Conservation (phyloP, 306 rosid species). For the Acacia melanoxylon region DNA sequence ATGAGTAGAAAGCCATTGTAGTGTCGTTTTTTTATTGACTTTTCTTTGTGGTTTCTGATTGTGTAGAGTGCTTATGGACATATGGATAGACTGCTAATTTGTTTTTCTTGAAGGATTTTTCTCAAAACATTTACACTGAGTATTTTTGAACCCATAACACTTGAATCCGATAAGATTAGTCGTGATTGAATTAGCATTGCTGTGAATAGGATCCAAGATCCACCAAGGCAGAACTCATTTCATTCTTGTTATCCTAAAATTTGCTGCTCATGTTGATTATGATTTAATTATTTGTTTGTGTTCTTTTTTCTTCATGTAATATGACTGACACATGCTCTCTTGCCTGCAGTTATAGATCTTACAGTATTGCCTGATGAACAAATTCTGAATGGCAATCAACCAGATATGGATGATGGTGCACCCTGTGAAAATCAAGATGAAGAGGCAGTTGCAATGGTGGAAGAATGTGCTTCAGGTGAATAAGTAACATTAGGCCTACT, state of each 20-base stretch:
- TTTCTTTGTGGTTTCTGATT: background rate
- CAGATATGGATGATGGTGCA: slow-evolving; percentile 66
- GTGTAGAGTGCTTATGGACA: background rate
- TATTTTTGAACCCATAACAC: background rate
- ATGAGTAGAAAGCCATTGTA: background rate
- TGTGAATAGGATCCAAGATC: background rate
- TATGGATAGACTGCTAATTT: background rate
- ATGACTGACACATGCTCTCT: slow-evolving; percentile 3
- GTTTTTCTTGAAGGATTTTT: background rate
- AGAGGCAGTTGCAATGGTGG: slow-evolving; percentile 75
- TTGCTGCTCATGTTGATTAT: background rate
- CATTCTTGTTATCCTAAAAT: background rate
- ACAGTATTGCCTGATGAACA: slow-evolving; percentile 65
- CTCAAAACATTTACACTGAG: background rate
- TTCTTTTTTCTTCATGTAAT: background rate
- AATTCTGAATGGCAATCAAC: slow-evolving; percentile 61
- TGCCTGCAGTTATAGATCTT: slow-evolving; percentile 58
- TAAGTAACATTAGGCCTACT: slow-evolving; percentile 6
- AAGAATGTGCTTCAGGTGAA: slow-evolving; percentile 76
- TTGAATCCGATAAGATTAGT: background rate
- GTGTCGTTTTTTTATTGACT: background rate
- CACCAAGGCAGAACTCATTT: background rate
- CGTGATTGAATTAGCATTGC: background rate
- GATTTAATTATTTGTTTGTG: background rate
- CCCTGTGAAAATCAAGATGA: slow-evolving; percentile 67